Base-by-base conservation (phyloP, 1,284 basidiomycete genomes). In the Marasmius oreades region DNA sequence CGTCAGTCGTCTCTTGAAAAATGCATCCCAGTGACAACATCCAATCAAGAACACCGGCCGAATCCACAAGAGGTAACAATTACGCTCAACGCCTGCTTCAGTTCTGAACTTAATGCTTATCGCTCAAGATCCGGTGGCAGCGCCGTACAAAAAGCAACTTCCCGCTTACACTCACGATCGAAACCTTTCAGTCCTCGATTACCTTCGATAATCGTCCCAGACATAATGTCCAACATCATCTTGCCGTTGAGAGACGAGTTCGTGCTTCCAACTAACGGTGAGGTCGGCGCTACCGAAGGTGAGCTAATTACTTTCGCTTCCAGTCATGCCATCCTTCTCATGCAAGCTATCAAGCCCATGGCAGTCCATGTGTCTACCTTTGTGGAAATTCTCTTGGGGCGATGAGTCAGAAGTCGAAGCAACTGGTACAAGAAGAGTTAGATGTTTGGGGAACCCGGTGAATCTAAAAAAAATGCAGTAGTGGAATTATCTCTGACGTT, bases 381-480 rank as follows among this genome's bases (percentile, higher is more conserved):
- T 97, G 93, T 71, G 97, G 96, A 46, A 99, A 99, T 75, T 98
- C 95, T 44, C 82, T 99, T 3, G 96, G 96, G 1, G 80, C 90
- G 48, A 77, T 95, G 64, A 83, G 90, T 44, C 92, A 87, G 68
- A 78, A 83, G 39, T 88, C 93, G 22, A 79, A 84, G 59, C 67
- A 80, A 63, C 79, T 93, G 54, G 75, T 99, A 31, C 73, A 90
- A 63, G 85, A 96, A 71, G 97, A 99, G 71, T 72, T 99, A 47
- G 73, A 84, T 52, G 87, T 89, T n/a, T 99, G 96, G 97, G 85
- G 78, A 33, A 82, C 83, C 57, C 81, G 81, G 94, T 93, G 68
- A 20, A 37, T 20, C 16, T 20, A 42, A 42, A 20, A 7, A 42
- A 14, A 7, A 5, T 16, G 48, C 39, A 45, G 51, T 37, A 23